A percentile compares a stretch with the other conserved stretches of the same genome.
These are phyloP conservation scores for Marasmius sp. DNA, from an alignment of 1,284 basidiomycete genomes.

Conservation along the genomic window DNA sequence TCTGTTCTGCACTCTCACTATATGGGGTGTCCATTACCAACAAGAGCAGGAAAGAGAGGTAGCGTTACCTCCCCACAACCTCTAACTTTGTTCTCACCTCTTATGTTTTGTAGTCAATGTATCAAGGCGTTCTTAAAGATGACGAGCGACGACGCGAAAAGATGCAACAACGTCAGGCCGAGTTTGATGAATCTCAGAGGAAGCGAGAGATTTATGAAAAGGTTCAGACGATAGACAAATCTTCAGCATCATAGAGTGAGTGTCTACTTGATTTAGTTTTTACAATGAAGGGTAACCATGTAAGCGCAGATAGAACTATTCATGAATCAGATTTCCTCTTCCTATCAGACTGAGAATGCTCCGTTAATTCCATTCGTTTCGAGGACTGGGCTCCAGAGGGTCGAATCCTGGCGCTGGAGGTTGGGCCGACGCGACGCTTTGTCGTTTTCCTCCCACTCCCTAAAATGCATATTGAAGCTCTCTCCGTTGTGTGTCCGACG, in stretches of 20 bases:
- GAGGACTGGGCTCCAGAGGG: not conserved
- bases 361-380: too few relatives aligned
- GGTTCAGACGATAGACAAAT: conserved; percentile 50
- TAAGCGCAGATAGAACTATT: too few relatives aligned
- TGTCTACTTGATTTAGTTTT: too few relatives aligned
- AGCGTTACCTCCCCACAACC: conserved; percentile 13
- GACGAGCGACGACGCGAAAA: conserved; percentile 80
- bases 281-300: too few relatives aligned
- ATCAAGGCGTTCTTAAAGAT: conserved; percentile 84
- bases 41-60: conserved; percentile 88
- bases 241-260: not conserved
- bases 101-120: conserved; percentile 72
- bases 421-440: conserved; percentile 25
- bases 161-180: conserved; percentile 63
- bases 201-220: conserved; percentile 70
- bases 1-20: conserved; percentile 65
- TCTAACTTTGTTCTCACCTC: not conserved
- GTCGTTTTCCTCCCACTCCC: conserved; percentile 67
- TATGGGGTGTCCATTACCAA: conserved; percentile 91
- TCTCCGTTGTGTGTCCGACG: conserved; percentile 97
- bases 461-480: conserved; percentile 79
- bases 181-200: conserved; percentile 61
- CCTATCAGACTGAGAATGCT: too few relatives aligned
- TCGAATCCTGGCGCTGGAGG: not conserved
- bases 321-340: too few relatives aligned